phyloP scores from a whole-genome alignment of 768 basidiomycete genomes.

The Serpula lacrymans region DNA sequence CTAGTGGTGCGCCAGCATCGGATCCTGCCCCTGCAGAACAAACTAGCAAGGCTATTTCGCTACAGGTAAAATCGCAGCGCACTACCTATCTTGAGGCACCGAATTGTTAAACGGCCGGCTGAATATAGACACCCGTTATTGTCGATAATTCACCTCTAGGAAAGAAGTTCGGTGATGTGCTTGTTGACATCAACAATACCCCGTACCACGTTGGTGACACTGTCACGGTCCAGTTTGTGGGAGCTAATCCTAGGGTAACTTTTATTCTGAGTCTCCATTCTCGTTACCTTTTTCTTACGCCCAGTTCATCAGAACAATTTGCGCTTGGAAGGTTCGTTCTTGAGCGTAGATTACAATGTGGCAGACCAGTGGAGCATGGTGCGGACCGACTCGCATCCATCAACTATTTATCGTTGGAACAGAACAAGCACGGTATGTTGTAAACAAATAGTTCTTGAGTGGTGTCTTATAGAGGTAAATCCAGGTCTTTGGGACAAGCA shows the following conservation, averaged over 20 bases:
- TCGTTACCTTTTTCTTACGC: too few relatives aligned
- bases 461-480: slow-evolving; percentile 1
- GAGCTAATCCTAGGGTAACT: slow-evolving; percentile 73
- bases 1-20: slow-evolving; percentile 46
- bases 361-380: slow-evolving; percentile 52
- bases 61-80: slow-evolving; percentile 44
- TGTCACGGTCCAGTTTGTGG: slow-evolving; percentile 63
- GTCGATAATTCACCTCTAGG: slow-evolving; percentile 56
- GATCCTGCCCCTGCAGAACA: slow-evolving; percentile 65
- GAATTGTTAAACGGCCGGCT: background rate
- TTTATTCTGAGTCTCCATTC: background rate
- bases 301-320: slow-evolving; percentile 60
- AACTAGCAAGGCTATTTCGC: slow-evolving; percentile 61
- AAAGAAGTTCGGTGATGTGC: slow-evolving; percentile 59
- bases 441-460: background rate
- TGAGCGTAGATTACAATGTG: slow-evolving; percentile 57
- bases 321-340: slow-evolving; percentile 67
- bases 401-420: slow-evolving; percentile 64
- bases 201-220: slow-evolving; percentile 56
- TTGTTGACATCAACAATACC: slow-evolving; percentile 47
- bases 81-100: background rate
- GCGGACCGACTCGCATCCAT: slow-evolving; percentile 76
- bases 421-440: slow-evolving; percentile 50
- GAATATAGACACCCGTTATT: slow-evolving; percentile 52
- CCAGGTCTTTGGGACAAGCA: slow-evolving; percentile 58